Evolutionary conservation across 1,284 basidiomycete genomes (phyloP).

Genomic region (Ganoderma sinense): DNA sequence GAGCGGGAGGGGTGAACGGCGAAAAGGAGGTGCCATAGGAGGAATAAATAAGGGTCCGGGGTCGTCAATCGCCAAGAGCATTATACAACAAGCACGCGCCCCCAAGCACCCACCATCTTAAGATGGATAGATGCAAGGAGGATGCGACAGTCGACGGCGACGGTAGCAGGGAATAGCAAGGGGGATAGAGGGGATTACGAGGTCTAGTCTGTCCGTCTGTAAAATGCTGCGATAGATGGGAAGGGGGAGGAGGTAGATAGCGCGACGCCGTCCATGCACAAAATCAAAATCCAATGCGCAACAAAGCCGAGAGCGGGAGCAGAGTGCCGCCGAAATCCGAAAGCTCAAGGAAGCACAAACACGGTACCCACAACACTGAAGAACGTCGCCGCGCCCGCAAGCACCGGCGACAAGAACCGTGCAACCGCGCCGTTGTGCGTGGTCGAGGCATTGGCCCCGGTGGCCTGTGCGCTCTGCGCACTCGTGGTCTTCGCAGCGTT

Average conservation of each 20-base stretch:
- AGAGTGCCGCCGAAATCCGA: not conserved
- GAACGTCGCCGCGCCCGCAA: constrained; percentile 21
- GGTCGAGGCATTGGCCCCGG: constrained; percentile 8
- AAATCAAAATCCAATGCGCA: not conserved
- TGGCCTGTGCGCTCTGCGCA: constrained; percentile 7
- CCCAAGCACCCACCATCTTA: not conserved
- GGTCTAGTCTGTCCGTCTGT: not conserved
- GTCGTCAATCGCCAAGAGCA: not conserved
- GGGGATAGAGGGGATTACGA: not conserved
- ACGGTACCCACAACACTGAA: constrained; percentile 28
- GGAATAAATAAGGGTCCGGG: not conserved
- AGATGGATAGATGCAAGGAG: too few species aligned
- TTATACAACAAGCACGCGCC: not conserved
- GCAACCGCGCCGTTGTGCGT: constrained; percentile 23
- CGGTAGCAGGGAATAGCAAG: not conserved
- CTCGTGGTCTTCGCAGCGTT: constrained; percentile 9
- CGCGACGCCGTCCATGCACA: not conserved
- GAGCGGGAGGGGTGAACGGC: not conserved
- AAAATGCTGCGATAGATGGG: not conserved
- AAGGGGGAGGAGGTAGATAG: not conserved
- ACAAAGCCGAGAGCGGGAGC: not conserved
- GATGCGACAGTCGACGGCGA: not conserved
- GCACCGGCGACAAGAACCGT: constrained; percentile 11
- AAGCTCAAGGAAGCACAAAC: constrained; percentile 20
- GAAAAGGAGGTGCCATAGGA: not conserved